Evolutionary conservation across 768 basidiomycete genomes (phyloP), one percentile per base, ranked within the genome.

Genomic region (Podaxis mareebaensis): DNA sequence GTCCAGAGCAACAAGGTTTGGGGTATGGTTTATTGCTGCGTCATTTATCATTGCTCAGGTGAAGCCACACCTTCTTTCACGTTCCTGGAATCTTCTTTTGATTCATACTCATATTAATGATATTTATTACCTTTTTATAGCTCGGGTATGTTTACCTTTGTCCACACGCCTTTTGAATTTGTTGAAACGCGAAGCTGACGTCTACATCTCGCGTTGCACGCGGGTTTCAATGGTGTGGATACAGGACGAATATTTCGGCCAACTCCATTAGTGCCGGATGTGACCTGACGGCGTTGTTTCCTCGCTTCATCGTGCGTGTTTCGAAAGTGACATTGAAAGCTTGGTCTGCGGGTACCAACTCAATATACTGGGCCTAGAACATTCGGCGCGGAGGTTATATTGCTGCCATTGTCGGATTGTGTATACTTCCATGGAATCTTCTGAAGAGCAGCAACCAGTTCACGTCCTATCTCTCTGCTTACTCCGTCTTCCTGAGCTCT

Each of bases 381-480:
- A 93, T 95, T 71, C 86, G 92, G 22, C 84, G 92, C 20, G 92
- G 93, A 30, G 92, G 92, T 15, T 95, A 90, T 75, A 76, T 94
- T 53, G 89, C 88, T n/a, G 91, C 91, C 7, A 79, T 89, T 53
- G 86, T 92, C 44, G 92, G 92, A 4, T 70, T 93, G 36, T 84
- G 80, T 73, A 91, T 91, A 79, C 83, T 87, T 40, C 91, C 89
- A 1, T 92, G 91, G 91, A 89, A 90, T 68, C 76, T 92, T 39
- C 79, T 91, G 67, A 86, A 88, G 72, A 85, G 79, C 64, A 89
- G 87, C 74, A 92, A 87, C 70, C 82, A 78, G 65, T 93, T 93
- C 74, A 88, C 90, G 3, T 89, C 89, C 36, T 93, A 93, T 73
- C 83, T 94, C 26, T 90, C 89, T 3, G 89, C 90, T 2, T 93